Conservation (phyloP, 495 filamentous ascomycete species). For the Cenococcum geophilum region DNA sequence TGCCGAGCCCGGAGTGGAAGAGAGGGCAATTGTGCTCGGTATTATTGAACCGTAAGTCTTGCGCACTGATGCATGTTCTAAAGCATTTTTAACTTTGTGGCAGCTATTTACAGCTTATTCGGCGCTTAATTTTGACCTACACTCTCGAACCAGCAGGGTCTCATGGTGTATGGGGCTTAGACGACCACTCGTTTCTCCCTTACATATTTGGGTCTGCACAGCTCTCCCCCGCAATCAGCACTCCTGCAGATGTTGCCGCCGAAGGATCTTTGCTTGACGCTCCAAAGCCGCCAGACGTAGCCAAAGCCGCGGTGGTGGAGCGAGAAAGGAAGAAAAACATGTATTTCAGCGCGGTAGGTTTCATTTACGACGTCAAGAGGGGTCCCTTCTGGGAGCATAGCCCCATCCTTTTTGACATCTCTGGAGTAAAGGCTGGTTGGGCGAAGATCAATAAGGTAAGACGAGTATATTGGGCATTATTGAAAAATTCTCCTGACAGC, state of each 20-base stretch:
- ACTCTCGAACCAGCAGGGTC: slow-evolving; percentile 94
- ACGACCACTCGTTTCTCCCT: slow-evolving; percentile 94
- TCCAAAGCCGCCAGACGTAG: slow-evolving; percentile 63
- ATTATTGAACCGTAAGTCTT: slow-evolving; percentile 68
- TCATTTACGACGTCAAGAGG: slow-evolving; percentile 96
- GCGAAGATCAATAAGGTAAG: slow-evolving; percentile 93
- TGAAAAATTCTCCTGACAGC: slow-evolving; percentile 10
- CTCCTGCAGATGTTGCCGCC: slow-evolving; percentile 52
- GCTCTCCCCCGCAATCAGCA: slow-evolving; percentile 63
- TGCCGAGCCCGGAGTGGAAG: slow-evolving; percentile 49
- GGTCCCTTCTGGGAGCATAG: slow-evolving; percentile 99
- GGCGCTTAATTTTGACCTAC: slow-evolving; percentile 80
- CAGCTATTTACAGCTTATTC: slow-evolving; percentile 81
- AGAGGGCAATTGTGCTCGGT: slow-evolving; percentile 71
- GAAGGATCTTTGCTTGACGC: slow-evolving; percentile 70
- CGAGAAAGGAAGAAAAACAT: slow-evolving; percentile 67
- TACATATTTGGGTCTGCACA: slow-evolving; percentile 96
- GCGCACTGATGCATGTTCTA: slow-evolving; percentile 3
- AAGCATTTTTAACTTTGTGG: slow-evolving; percentile 3
- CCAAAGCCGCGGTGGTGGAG: slow-evolving; percentile 59
- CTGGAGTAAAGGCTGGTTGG: slow-evolving; percentile 84
- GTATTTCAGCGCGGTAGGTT: slow-evolving; percentile 97
- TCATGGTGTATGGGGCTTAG: slow-evolving; percentile 92
- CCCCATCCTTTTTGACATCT: slow-evolving; percentile 91
- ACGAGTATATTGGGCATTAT: neutral